A percentile compares a stretch with the other conserved stretches of the same genome.
Evolutionary conservation across 1,284 basidiomycete genomes (phyloP).

Genomic region (Leccinum angustisporum): DNA sequence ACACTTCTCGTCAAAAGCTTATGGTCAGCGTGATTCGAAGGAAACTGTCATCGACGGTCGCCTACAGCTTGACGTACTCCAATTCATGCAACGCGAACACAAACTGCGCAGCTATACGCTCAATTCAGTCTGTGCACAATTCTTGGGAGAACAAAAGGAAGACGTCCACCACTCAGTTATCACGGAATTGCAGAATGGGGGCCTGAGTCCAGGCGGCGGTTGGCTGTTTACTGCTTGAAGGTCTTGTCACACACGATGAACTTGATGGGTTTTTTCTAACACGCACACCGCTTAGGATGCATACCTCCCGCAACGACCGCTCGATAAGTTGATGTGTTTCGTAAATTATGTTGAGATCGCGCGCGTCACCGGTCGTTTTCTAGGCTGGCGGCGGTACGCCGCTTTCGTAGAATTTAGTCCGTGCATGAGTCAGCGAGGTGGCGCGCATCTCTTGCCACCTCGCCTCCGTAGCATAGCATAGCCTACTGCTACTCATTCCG

Average conservation of each 20-base stretch:
- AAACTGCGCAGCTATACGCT: conserved; percentile 94
- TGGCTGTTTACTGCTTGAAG: conserved; percentile 96
- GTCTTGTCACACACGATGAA: conserved; percentile 38
- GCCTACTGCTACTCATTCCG: no score
- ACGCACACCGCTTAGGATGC: conserved; percentile 66
- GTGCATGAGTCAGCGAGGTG: no score
- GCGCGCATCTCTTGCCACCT: no score
- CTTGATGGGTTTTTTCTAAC: conserved; percentile 3
- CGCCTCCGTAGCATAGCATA: no score
- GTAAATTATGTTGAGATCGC: conserved; percentile 97
- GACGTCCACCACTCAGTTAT: conserved; percentile 97
- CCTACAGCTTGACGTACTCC: conserved; percentile 89
- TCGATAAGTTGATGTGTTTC: conserved; percentile 98
- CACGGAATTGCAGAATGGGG: conserved; percentile 96
- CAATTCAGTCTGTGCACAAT: conserved; percentile 94
- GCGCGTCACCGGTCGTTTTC: conserved; percentile 74
- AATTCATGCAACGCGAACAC: conserved; percentile 96
- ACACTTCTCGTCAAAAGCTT: conserved; percentile 95
- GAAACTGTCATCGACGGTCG: conserved; percentile 88
- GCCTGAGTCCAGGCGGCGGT: conserved; percentile 81
- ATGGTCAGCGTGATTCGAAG: conserved; percentile 93
- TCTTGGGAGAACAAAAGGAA: conserved; percentile 95
- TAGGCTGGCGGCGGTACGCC: no score
- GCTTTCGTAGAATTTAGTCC: no score
- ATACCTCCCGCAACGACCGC: conserved; percentile 88